phyloP scores from a whole-genome alignment of 768 basidiomycete species.

The Rhodotorula taiwanensis region DNA sequence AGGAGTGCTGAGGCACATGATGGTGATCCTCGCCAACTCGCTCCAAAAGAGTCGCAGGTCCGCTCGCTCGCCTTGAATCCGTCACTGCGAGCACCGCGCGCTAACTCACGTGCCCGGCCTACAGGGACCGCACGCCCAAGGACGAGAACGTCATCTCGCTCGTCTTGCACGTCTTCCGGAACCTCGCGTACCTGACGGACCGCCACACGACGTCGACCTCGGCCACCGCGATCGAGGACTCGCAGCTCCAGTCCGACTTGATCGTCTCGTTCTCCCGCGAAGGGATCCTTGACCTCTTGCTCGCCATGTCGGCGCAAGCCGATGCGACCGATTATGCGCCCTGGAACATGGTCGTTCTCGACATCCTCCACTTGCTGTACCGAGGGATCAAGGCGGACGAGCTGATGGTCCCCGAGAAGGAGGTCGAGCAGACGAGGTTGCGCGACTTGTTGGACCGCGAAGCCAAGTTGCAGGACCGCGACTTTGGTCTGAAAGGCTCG shows the following conservation, averaged over 20 bases:
- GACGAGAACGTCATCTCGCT: conserved; percentile 84
- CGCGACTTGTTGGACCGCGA: conserved; percentile 72
- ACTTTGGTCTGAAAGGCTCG: conserved; percentile 50
- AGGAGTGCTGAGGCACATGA: conserved; percentile 24
- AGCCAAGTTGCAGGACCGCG: conserved; percentile 54
- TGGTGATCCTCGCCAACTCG: conserved; percentile 60
- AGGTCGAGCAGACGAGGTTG: conserved; percentile 48
- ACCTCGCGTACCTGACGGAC: conserved; percentile 91
- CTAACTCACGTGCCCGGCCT: too few species aligned
- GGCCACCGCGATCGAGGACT: conserved; percentile 70
- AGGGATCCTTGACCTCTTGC: conserved; percentile 65
- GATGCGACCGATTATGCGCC: conserved; percentile 71
- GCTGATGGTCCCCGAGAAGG: conserved; percentile 38
- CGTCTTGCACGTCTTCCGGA: conserved; percentile 79
- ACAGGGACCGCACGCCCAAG: conserved; percentile 60
- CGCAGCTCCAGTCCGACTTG: conserved; percentile 66
- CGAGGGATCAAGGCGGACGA: conserved; percentile 65
- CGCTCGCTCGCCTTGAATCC: conserved; percentile 8
- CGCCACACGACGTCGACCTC: conserved; percentile 64
- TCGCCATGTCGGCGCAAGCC: conserved; percentile 76
- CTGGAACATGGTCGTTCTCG: conserved; percentile 84
- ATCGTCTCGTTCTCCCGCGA: conserved; percentile 64
- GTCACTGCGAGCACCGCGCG: too few species aligned
- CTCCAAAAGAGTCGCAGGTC: conserved; percentile 59
- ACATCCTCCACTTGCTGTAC: conserved; percentile 86